Evolutionary conservation across 2,329 filamentous ascomycete genomes (phyloP).

Genomic region (Phoma sp.): DNA sequence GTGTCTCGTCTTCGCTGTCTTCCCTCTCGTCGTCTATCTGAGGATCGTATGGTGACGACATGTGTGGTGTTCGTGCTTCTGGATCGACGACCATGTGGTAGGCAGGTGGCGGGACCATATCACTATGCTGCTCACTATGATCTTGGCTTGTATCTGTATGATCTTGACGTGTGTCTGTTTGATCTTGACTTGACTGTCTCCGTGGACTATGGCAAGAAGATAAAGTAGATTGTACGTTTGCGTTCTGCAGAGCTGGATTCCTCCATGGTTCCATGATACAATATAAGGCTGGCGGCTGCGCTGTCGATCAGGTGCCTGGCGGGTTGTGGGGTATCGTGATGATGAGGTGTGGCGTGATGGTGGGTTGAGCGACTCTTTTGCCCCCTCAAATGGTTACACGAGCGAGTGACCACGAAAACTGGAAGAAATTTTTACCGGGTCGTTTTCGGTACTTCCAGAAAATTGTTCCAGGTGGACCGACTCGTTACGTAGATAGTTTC

Average conservation of each 20-base stretch:
- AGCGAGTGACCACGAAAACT: slow-evolving; percentile 28
- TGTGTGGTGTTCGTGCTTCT: slow-evolving; percentile 25
- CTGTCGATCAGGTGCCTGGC: slow-evolving; percentile 16
- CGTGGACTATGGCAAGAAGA: slow-evolving; percentile 11
- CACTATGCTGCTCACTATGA: background rate
- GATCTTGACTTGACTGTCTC: slow-evolving; percentile 1
- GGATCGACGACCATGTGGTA: slow-evolving; percentile 41
- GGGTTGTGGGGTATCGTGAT: slow-evolving; percentile 28
- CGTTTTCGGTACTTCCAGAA: slow-evolving; percentile 12
- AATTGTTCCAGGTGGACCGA: slow-evolving; percentile 11
- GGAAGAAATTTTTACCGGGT: slow-evolving; percentile 31
- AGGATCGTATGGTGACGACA: slow-evolving; percentile 28
- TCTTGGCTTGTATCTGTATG: slow-evolving; percentile 2
- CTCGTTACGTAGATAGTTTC: background rate
- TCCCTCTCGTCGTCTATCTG: slow-evolving; percentile 26
- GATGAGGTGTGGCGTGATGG: slow-evolving; percentile 40
- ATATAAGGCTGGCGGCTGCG: slow-evolving; percentile 9
- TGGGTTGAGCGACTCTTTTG: slow-evolving; percentile 30
- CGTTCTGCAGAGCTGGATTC: slow-evolving; percentile 27
- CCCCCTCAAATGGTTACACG: slow-evolving; percentile 23
- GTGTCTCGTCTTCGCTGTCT: slow-evolving; percentile 27
- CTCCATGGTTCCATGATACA: slow-evolving; percentile 31
- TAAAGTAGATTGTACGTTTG: slow-evolving; percentile 27
- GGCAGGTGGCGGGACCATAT: slow-evolving; percentile 38
- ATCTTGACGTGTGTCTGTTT: background rate